Percentiles rank a stretch among this genome's conserved stretches.
phyloP scores from a whole-genome alignment of 2,329 filamentous ascomycete genomes.

The Fusarium equiseti region DNA sequence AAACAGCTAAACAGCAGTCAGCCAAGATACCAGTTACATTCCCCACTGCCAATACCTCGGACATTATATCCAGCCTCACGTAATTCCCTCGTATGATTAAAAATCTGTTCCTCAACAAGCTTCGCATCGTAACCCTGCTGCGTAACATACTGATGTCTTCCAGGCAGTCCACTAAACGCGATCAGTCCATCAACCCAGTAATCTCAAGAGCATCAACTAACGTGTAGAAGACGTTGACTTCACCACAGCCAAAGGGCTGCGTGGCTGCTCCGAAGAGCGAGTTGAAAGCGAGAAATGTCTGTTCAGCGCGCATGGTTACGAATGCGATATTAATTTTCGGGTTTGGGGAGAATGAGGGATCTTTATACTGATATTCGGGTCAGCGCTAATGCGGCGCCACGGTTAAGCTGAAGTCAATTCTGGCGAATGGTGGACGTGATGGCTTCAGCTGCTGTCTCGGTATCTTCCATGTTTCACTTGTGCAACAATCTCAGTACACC shows the following conservation, averaged over 20 bases:
- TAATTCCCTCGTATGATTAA: conserved; percentile 14
- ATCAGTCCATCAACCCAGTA: neutral
- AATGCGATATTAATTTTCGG: neutral
- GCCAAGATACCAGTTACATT: rapidly evolving
- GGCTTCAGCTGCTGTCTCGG: too few species aligned
- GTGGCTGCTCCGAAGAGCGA: neutral
- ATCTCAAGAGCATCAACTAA: neutral
- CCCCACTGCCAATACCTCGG: rapidly evolving
- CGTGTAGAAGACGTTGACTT: conserved; percentile 21
- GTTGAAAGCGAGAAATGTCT: neutral
- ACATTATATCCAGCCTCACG: conserved; percentile 18
- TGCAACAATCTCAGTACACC: neutral
- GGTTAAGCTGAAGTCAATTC: neutral
- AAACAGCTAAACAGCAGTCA: neutral
- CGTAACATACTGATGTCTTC: conserved; percentile 7
- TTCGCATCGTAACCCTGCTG: conserved; percentile 12
- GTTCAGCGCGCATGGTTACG: neutral
- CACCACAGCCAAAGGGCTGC: neutral
- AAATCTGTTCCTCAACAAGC: conserved; percentile 6
- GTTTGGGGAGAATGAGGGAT: neutral
- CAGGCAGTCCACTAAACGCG: neutral
- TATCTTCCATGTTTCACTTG: neutral
- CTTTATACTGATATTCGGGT: neutral
- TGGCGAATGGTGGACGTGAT: neutral
- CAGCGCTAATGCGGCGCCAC: neutral